Percentiles rank a stretch among this genome's conserved stretches.
Conservation (phyloP, 345 rosid species). For the Turritis glabra region DNA sequence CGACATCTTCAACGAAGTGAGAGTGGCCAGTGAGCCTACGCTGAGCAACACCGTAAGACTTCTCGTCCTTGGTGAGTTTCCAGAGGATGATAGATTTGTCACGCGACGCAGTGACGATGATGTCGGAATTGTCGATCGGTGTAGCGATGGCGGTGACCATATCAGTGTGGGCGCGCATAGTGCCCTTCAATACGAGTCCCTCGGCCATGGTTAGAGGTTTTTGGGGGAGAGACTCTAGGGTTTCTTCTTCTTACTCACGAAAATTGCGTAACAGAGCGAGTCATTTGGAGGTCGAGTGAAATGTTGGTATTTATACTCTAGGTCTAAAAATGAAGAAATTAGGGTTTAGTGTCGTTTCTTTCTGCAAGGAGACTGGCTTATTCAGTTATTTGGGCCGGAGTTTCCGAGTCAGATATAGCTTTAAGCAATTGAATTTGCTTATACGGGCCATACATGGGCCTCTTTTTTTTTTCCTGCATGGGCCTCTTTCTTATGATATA, state of each 20-base stretch:
- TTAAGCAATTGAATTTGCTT: background rate
- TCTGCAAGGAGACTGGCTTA: background rate
- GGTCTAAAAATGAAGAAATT: constrained; percentile 11
- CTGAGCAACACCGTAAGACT: constrained; percentile 74
- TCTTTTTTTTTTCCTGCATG: too few species aligned
- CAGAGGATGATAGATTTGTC: constrained; percentile 96
- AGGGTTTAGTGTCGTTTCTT: constrained; percentile 32
- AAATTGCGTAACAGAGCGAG: constrained; percentile 31
- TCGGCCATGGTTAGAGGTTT: constrained; percentile 58
- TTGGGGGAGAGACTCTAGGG: background rate
- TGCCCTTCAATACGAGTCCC: constrained; percentile 72
- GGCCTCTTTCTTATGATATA: background rate
- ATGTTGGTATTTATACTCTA: constrained; percentile 2
- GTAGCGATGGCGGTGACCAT: constrained; percentile 93
- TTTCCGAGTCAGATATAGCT: background rate
- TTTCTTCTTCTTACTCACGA: constrained; percentile 16
- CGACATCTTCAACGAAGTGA: constrained; percentile 90
- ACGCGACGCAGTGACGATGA: constrained; percentile 89
- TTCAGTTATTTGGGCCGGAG: constrained; percentile 16
- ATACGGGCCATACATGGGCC: constrained; percentile 17
- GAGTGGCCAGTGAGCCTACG: constrained; percentile 97
- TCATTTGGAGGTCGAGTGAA: background rate
- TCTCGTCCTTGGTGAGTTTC: constrained; percentile 85
- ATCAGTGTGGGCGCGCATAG: constrained; percentile 94
- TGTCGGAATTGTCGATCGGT: constrained; percentile 86